These are phyloP conservation scores for Zea luxurians DNA, from an alignment of 176 grass and related monocot species.

Conservation along the genomic window DNA sequence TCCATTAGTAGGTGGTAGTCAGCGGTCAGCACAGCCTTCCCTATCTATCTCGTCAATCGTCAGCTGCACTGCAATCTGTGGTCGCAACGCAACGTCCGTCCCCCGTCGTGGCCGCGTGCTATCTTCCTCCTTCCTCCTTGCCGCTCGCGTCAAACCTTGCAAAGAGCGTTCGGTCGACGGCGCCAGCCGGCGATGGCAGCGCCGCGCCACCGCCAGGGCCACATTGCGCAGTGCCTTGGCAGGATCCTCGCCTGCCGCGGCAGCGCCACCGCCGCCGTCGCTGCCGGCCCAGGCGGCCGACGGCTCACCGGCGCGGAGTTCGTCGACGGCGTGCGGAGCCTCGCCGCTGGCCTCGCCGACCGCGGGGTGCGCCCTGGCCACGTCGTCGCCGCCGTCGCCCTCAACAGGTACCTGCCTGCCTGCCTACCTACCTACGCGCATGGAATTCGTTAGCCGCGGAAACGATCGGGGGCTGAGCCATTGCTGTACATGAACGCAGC, in stretches of 20 bases:
- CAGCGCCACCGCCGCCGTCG: neutral
- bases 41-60: neutral
- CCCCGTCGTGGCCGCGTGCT: neutral
- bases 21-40: neutral
- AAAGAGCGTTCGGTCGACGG: neutral
- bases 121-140: neutral
- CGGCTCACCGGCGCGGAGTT: conserved; percentile 41
- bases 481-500: conserved; percentile 37
- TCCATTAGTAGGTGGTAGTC: neutral
- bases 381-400: conserved; percentile 60
- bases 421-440: too few relatives aligned
- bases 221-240: conserved; percentile 67
- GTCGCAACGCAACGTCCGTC: neutral
- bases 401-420: conserved; percentile 51
- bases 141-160: neutral
- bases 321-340: conserved; percentile 42
- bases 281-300: neutral
- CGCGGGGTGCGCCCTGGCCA: conserved; percentile 46
- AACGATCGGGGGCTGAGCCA: neutral
- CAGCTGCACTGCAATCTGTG: neutral
- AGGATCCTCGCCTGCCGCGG: conserved; percentile 25
- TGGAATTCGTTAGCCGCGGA: too few relatives aligned
- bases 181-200: conserved; percentile 21
- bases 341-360: conserved; percentile 50
- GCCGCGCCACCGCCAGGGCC: conserved; percentile 32